Conservation (phyloP, 108 stramenopile genomes). For the Ochromonas danica region DNA sequence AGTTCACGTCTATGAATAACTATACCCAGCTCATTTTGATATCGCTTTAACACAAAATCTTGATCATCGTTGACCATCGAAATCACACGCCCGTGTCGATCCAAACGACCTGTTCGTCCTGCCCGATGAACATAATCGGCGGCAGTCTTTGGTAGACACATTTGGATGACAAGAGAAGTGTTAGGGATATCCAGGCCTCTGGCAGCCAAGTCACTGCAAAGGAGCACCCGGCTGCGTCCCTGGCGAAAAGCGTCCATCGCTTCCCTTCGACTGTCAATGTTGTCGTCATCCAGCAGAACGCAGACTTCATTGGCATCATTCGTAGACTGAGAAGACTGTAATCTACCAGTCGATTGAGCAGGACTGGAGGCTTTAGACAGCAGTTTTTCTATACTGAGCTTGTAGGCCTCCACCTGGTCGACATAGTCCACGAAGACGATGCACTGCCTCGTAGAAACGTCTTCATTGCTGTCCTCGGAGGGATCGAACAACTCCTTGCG, state of each 20-base stretch:
- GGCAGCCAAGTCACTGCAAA: slow-evolving; percentile 49
- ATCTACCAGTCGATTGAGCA: not conserved
- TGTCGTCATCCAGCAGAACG: not conserved
- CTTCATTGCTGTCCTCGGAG: too few species aligned
- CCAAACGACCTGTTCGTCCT: slow-evolving; percentile 50
- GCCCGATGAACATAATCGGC: slow-evolving; percentile 53
- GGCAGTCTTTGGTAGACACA: slow-evolving; percentile 40
- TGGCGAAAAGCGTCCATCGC: slow-evolving; percentile 45
- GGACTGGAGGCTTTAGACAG: not conserved
- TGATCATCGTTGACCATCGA: slow-evolving; percentile 46
- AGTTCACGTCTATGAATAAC: not conserved
- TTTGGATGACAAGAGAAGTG: slow-evolving; percentile 46
- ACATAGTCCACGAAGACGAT: not conserved
- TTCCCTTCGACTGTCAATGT: slow-evolving; percentile 17
- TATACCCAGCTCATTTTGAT: slow-evolving; percentile 34
- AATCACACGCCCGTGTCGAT: slow-evolving; percentile 40
- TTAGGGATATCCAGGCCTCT: slow-evolving; percentile 50
- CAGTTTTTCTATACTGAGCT: not conserved
- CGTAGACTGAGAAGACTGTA: not conserved
- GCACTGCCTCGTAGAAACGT: too few species aligned
- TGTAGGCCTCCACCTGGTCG: not conserved
- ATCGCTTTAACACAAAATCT: slow-evolving; percentile 49
- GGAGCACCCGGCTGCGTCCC: slow-evolving; percentile 32
- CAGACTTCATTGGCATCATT: not conserved
- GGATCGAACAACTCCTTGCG: not conserved